These are phyloP conservation scores for Allium fistulosum DNA, from an alignment of 106 monocot species.

Conservation along the genomic window DNA sequence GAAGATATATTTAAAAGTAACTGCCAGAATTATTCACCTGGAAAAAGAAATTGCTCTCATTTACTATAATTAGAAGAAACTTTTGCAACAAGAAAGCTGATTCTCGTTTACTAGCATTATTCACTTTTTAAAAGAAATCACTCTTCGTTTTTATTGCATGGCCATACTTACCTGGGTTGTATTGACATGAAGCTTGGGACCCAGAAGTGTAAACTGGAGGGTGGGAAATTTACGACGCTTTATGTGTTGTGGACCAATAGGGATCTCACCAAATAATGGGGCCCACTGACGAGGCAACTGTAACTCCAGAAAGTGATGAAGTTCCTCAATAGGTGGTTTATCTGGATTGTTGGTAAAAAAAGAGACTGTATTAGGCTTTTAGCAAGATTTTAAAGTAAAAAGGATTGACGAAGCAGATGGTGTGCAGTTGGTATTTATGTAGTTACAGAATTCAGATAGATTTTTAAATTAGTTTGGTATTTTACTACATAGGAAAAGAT, in stretches of 20 bases:
- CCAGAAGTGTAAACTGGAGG: slow-evolving; percentile 55
- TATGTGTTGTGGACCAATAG: slow-evolving; percentile 41
- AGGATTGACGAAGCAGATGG: no score
- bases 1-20: no score
- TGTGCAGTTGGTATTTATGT: no score
- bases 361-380: neutral
- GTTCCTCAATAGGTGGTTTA: slow-evolving; percentile 76
- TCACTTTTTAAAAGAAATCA: neutral
- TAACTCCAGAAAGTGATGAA: slow-evolving; percentile 67
- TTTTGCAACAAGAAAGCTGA: no score
- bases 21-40: no score
- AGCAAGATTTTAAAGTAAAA: no score
- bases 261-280: slow-evolving; percentile 58
- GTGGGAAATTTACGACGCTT: slow-evolving; percentile 43
- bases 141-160: neutral
- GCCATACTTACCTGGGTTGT: slow-evolving; percentile 31
- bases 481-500: no score
- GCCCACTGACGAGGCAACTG: slow-evolving; percentile 80
- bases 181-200: slow-evolving; percentile 56
- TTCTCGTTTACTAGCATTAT: no score
- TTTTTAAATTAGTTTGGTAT: no score
- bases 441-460: no score
- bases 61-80: no score
- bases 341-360: slow-evolving; percentile 25
- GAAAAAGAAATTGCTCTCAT: no score